Evolutionary conservation across 306 rosid genomes (phyloP).

Genomic region (Dalbergia cochinchinensis): DNA sequence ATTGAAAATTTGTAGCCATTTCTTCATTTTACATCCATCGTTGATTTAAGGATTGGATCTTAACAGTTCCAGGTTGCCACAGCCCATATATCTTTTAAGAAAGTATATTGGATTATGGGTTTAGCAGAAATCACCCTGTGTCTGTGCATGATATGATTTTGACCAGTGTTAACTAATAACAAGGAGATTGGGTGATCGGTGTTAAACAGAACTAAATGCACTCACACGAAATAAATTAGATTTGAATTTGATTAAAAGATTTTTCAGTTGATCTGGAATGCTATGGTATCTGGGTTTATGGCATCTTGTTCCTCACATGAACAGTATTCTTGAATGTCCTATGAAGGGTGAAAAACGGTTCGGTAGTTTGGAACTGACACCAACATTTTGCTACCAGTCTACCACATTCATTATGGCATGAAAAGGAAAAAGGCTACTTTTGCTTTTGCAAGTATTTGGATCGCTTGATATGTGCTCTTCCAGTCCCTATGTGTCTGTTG

Average conservation of each 20-base stretch:
- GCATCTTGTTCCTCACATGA: neutral
- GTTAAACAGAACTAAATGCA: neutral
- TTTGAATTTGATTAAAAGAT: neutral
- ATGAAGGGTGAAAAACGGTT: neutral
- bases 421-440: neutral
- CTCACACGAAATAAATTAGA: neutral
- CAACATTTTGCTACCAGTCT: neutral
- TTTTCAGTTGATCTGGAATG: neutral
- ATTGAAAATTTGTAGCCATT: neutral
- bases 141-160: slow-evolving; percentile 12
- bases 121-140: slow-evolving; percentile 1
- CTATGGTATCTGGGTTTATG: neutral
- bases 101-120: neutral
- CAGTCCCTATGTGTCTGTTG: too few relatives aligned
- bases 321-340: neutral
- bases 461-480: too few relatives aligned
- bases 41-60: slow-evolving; percentile 19
- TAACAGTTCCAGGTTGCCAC: neutral
- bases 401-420: neutral
- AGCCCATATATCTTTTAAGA: neutral
- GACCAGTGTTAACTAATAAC: neutral
- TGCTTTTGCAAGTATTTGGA: neutral
- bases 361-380: neutral
- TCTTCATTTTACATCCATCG: neutral
- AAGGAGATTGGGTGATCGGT: neutral